Evolutionary conservation across 129 eudicot species (phyloP), one percentile per base, ranked within the genome.

Genomic region (Dittrichia graveolens): DNA sequence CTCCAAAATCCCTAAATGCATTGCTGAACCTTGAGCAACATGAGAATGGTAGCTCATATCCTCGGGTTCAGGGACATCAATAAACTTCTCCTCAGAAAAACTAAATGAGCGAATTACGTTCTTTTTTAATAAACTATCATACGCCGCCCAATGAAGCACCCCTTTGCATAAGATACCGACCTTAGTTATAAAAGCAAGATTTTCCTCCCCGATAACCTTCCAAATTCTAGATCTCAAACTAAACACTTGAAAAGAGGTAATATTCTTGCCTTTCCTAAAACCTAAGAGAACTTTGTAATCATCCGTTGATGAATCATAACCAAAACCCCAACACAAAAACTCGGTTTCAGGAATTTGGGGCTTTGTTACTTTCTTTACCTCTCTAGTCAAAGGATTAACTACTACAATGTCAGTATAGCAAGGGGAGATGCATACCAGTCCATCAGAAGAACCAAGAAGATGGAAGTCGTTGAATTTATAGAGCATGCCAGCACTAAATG

Each of bases 281-380:
- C 80, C 80, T 38, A 67, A 16, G 7, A 66, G 6, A 12, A 67
- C 58, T 48, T 76, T 76, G 39, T 67, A 76, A 67, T 76, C 80
- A 67, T 76, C 74, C 2, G 43, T 15, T 8, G 65, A 65, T 56
- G 80, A 67, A 57, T 76, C 80, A 57, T 56, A 76, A 41, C 80
- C 74, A 54, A 65, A 75, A 44, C 73, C 73, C 31, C 60, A 55
- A 55, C 79, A 75, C n/a, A 43, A n/a, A 1, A 8, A 15, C 18
- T 18, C 16, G 2, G 2, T 11, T 8, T 75, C 18, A 5, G 12
- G 37, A 64, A 75, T 44, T 42, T 18, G 43, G 65, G 79, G 67
- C 4, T 43, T 35, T 15, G 1, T n/a, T 10, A 67, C n/a, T 57
- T 35, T 66, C 8, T 46, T 46, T 18, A 57, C 74, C 74, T 76